Base-by-base conservation (phyloP, 2,329 filamentous ascomycete genomes). In the Colletotrichum aenigma region DNA sequence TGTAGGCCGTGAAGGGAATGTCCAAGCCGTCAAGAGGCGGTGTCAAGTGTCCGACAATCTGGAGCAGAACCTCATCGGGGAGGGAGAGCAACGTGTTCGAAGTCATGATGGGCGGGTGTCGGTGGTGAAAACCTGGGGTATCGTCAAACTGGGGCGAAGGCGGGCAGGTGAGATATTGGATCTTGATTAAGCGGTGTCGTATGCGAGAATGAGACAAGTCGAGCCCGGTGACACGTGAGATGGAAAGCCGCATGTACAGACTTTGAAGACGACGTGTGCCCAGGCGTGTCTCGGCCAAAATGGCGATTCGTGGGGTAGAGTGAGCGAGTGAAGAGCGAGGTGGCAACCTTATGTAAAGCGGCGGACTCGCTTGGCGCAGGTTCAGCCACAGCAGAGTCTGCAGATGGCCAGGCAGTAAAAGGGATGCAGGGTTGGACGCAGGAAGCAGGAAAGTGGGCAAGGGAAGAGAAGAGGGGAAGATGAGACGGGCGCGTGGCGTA, bases 1-100 rank as follows among this genome's bases (percentile, higher is more conserved):
- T 75, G 66, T 76, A 76, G 21, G 74, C 74, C 3, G 68, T 65
- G 18, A 76, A 74, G 2, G 74, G 74, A 6, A 76, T 76, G 18
- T 76, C 71, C n/a, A 76, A 66, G 18, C 74, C 74, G 36, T 76
- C 74, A 9, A 71, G 74, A 6, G 74, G 74, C 8, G 74, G 74
- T 62, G 71, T 75, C n/a, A 76, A 48, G 32, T 76, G 71, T 56
- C 74, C 66, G 36, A 76, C 71, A 10, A 76, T 75, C 32, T 76
- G 74, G 6, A 76, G 66, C 15, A 76, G 71, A 12, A 76, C 66
- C 66, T 76, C 74, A 4, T 76, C 74, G 30, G 74, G 74, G 32
- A 76, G 74, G 30, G 74, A 75, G 4, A 76, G 71, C 34, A 76
- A 21, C 10, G 61, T 66, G 3, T 56, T 64, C 3, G 74, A 61